Percentiles rank a stretch among this genome's conserved stretches.
phyloP scores from a whole-genome alignment of 306 rosid genomes.

The Begonia fuchsioides region DNA sequence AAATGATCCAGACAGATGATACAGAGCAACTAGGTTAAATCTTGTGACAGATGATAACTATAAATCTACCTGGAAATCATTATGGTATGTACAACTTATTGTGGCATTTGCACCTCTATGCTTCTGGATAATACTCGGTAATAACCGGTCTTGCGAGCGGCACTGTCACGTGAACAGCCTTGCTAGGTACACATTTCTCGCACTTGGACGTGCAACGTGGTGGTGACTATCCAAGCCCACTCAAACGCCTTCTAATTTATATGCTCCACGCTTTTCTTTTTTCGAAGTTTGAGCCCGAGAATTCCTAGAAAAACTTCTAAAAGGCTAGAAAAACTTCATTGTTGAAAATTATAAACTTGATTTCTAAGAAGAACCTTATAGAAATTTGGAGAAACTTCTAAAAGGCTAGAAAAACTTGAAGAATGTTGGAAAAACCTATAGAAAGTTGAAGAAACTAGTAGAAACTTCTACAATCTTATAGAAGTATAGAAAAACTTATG shows the following conservation, averaged over 20 bases:
- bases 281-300: background rate
- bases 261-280: constrained; percentile 6
- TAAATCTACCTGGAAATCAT: too few species aligned
- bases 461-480: too few species aligned
- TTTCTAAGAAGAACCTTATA: too few species aligned
- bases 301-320: too few species aligned
- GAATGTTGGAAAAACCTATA: too few species aligned
- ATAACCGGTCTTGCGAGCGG: constrained; percentile 87
- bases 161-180: constrained; percentile 76
- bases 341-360: too few species aligned
- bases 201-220: constrained; percentile 75
- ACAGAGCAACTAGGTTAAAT: background rate
- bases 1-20: background rate
- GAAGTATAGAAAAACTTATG: too few species aligned
- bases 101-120: constrained; percentile 98
- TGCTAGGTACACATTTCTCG: constrained; percentile 63
- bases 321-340: too few species aligned
- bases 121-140: constrained; percentile 81
- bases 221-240: constrained; percentile 69
- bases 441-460: too few species aligned
- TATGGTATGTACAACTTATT: constrained; percentile 78
- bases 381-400: too few species aligned
- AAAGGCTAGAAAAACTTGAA: too few species aligned
- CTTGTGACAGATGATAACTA: constrained; percentile 6
- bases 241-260: constrained; percentile 29